A percentile compares a stretch with the other conserved stretches of the same genome.
Evolutionary conservation across 78 protist genomes (phyloP).

Genomic region (Corallochytrium limacisporum): DNA sequence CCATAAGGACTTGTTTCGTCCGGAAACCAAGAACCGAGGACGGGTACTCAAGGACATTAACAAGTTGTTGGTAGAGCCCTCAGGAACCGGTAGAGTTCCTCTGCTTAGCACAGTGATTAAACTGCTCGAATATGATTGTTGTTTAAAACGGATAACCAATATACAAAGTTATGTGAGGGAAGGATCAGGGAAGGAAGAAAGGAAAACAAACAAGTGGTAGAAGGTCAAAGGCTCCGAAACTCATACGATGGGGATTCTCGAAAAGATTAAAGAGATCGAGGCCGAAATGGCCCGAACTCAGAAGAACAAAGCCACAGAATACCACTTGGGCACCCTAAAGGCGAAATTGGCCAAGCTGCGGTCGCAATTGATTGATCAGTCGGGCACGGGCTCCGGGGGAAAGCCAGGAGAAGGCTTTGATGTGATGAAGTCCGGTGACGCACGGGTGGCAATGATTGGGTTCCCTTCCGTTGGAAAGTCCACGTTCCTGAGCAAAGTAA

Average conservation of each 20-base stretch:
- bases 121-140: no score
- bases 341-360: conserved; percentile 83
- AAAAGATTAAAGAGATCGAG: conserved; percentile 23
- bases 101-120: no score
- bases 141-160: no score
- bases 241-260: conserved; percentile 38
- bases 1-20: no score
- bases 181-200: no score
- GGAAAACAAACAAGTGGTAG: no score
- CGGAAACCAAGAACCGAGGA: no score
- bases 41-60: no score
- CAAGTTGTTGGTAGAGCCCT: no score
- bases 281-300: conserved; percentile 86
- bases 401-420: conserved; percentile 78
- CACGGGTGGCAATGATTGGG: conserved; percentile 82
- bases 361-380: conserved; percentile 36
- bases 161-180: no score
- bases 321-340: conserved; percentile 59
- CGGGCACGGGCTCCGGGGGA: background rate
- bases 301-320: conserved; percentile 76
- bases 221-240: no score
- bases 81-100: no score
- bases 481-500: conserved; percentile 80
- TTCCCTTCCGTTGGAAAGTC: conserved; percentile 99
- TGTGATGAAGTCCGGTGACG: conserved; percentile 74